Evolutionary conservation across 1,284 basidiomycete genomes (phyloP).

Genomic region (Pseudozyma flocculosa): DNA sequence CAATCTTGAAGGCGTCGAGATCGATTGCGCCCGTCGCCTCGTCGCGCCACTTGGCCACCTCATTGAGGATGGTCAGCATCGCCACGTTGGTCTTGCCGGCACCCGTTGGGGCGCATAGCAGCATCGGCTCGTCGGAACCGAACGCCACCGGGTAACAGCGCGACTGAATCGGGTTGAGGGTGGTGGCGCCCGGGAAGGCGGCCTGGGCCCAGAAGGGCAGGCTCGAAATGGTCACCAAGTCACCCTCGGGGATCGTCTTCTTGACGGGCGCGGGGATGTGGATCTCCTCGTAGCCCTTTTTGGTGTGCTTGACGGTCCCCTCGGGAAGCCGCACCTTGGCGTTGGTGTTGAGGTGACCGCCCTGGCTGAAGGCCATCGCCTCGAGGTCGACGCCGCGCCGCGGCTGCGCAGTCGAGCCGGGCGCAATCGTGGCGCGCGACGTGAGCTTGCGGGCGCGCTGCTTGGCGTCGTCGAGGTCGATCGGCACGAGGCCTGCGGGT

Average conservation of each 20-base stretch:
- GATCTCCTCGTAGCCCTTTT: conserved; percentile 97
- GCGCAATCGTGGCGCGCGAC: conserved; percentile 82
- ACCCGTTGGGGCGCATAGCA: conserved; percentile 65
- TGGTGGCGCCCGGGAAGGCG: conserved; percentile 86
- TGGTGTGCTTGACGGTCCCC: conserved; percentile 93
- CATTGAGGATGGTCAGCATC: conserved; percentile 87
- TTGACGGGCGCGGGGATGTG: conserved; percentile 93
- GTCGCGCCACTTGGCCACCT: conserved; percentile 68
- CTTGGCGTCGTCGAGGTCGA: conserved; percentile 72
- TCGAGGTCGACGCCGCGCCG: conserved; percentile 86
- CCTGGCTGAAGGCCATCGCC: conserved; percentile 91
- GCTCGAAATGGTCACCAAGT: conserved; percentile 72
- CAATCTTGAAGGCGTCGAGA: conserved; percentile 76
- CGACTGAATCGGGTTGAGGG: conserved; percentile 91
- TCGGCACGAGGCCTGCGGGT: conserved; percentile 63
- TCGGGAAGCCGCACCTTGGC: conserved; percentile 97
- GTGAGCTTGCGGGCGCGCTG: conserved; percentile 64
- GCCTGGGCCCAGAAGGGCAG: conserved; percentile 84
- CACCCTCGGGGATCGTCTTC: conserved; percentile 64
- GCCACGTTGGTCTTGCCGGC: conserved; percentile 97
- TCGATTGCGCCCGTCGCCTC: conserved; percentile 39
- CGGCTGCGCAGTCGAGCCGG: conserved; percentile 79
- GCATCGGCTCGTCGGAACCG: conserved; percentile 90
- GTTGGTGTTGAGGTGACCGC: conserved; percentile 95
- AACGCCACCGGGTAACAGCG: conserved; percentile 93